A percentile compares a stretch with the other conserved stretches of the same genome.
Evolutionary conservation across 805 yeast genomes (phyloP).

Genomic region (Lachancea sp.): DNA sequence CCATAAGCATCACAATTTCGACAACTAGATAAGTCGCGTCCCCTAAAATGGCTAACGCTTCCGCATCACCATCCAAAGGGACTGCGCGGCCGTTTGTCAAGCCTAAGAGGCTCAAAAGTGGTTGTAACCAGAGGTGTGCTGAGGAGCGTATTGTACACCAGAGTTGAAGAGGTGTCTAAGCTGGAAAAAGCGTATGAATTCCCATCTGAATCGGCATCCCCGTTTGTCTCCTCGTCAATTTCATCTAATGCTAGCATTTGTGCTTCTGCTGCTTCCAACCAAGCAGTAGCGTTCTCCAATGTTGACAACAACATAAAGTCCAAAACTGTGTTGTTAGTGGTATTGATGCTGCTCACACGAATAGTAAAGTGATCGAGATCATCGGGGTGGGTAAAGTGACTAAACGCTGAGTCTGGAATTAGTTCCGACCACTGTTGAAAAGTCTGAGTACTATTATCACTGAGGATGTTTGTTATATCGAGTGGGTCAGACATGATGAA

Average conservation of each 20-base stretch:
- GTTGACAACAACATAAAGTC: background rate
- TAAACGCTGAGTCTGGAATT: background rate
- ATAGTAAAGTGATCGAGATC: background rate
- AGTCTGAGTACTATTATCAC: background rate
- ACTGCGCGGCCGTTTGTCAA: background rate
- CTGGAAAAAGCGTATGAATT: too few relatives aligned
- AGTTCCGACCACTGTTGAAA: background rate
- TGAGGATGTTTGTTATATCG: background rate
- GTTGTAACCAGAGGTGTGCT: conserved; percentile 8
- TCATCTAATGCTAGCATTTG: conserved; percentile 7
- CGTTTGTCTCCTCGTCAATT: background rate
- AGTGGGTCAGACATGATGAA: too few relatives aligned
- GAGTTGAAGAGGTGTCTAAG: too few relatives aligned
- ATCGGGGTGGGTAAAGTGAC: background rate
- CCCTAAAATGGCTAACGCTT: background rate
- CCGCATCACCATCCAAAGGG: background rate
- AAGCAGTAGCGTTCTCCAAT: background rate
- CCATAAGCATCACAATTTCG: background rate
- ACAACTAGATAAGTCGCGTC: background rate
- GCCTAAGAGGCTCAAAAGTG: background rate
- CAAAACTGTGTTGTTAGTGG: background rate
- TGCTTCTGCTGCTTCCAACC: conserved; percentile 1
- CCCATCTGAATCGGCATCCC: background rate
- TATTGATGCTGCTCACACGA: background rate
- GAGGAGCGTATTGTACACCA: background rate